Percentiles rank a stretch among this genome's conserved stretches.
Conservation (phyloP, 192 early-diverging fungal genomes). For the Gonapodya prolifera region DNA sequence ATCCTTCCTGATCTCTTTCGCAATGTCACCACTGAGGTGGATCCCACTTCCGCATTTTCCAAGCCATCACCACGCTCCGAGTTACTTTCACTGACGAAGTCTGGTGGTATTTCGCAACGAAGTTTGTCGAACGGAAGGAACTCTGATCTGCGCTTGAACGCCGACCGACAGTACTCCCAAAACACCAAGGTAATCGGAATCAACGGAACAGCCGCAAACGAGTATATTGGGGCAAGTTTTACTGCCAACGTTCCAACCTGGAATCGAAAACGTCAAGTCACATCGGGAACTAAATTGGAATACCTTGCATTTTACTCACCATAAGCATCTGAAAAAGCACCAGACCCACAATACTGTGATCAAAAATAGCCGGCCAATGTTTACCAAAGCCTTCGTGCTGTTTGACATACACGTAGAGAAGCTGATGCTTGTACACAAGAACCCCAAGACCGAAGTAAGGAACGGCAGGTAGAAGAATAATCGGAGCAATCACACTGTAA, state of each 20-base stretch:
- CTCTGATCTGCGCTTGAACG: slow-evolving; percentile 18
- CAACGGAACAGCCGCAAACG: slow-evolving; percentile 14
- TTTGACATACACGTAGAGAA: slow-evolving; percentile 42
- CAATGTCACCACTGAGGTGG: too few relatives aligned
- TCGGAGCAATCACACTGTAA: slow-evolving; percentile 26
- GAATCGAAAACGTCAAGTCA: not conserved
- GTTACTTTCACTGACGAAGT: too few relatives aligned
- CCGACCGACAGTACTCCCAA: slow-evolving; percentile 19
- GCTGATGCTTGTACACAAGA: slow-evolving; percentile 31
- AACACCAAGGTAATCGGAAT: slow-evolving; percentile 22
- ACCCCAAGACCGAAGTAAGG: slow-evolving; percentile 28
- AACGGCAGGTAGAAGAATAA: slow-evolving; percentile 30
- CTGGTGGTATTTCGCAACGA: not conserved
- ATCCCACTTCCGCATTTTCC: too few relatives aligned
- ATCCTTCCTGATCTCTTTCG: too few relatives aligned
- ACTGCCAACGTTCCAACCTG: not conserved
- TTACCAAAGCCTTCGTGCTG: slow-evolving; percentile 31
- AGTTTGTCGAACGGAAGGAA: slow-evolving; percentile 19
- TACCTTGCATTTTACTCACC: slow-evolving; percentile 20
- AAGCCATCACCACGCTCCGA: too few relatives aligned
- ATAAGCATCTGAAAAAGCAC: slow-evolving; percentile 26
- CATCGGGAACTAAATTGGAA: slow-evolving; percentile 13
- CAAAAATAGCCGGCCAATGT: slow-evolving; percentile 31
- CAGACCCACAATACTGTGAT: slow-evolving; percentile 23
- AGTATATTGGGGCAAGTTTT: slow-evolving; percentile 8